Base-by-base conservation (phyloP, 176 grass and related monocot species). In the Urochloa ruziziensis region DNA sequence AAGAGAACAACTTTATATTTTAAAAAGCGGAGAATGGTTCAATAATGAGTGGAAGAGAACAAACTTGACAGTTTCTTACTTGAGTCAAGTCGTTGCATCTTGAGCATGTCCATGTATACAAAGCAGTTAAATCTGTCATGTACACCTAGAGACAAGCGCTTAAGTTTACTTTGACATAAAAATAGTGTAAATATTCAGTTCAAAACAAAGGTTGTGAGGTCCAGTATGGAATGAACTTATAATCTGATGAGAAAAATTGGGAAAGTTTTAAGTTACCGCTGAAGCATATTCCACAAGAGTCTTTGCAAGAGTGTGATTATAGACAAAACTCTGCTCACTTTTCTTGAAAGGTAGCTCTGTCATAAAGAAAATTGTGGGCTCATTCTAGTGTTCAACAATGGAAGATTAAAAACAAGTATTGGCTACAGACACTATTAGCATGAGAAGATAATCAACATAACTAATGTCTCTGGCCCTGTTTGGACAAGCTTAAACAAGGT, bases 281-380 rank as follows among this genome's bases (percentile, higher is more conserved):
- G 96, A 95, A 83, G 96, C 93, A 74, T 95, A 98, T 80, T 98
- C 96, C 13, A 88, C 93, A 11, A 98, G 87, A 67, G 88, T 87
- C 53, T 68, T 89, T 53, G 96, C 96, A 57, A 98, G 76, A 46
- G 91, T 95, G 66, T 89, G 91, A 30, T 92, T 90, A 73, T 95
- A 98, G 62, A 84, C 79, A 75, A 78, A 53, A 62, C 44, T 78
- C 61, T 90, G 39, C 13, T 66, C 80, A 29, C 52, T 62, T 19
- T 84, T 69, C 59, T 80, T 66, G 14, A 89, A 61, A 69, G 21
- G 81, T 62, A 92, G 30, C 81, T 89, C 96, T 98, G 83, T 52
- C 39, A 87, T 80, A 25, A 89, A 71, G 58, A 80, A 84, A 81
- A 75, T 11, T 61, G 3, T 60, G 19, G 37, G 59, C 5, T 84